Base-by-base conservation (phyloP, 768 basidiomycete genomes). In the Xerocomus potaroensis region DNA sequence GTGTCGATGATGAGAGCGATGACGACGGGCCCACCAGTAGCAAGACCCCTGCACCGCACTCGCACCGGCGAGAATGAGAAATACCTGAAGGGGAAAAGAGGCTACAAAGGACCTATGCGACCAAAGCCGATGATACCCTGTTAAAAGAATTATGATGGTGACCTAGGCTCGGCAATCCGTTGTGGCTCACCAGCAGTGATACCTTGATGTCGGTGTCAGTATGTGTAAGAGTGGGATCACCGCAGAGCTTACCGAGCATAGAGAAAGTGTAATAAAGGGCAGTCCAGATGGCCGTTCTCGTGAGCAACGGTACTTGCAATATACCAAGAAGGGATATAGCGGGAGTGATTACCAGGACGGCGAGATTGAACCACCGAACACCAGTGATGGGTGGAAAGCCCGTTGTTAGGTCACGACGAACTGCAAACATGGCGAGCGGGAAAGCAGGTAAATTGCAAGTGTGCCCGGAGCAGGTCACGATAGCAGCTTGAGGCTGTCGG, bases 1-100 rank as follows among this genome's bases (percentile, higher is more conserved):
- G 68, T 91, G 76, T 52, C 86, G 81, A 62, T 88, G 87, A 61
- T 88, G 87, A 27, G 87, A 86, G 47, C 89, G 82, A 66, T 92
- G 89, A 8, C 84, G 79, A 40, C 84, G 77, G 14, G 84, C 80
- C 89, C 89, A 92, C 87, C 88, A 92, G 60, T 78, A 82, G 67
- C 87, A 87, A 12, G 88, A 91, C 0, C 89, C 89, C 68, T 92
- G 83, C 3, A 90, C 87, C 4, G 88, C 87, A 60, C 88, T 90
- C 26, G 84, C 79, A 8, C 89, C 89, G 3, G 83, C 87, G 37
- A 80, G 70, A 8, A 88, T 74, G 27, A 91, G 74, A 60, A 83
- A 78, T 40, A 81, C 66, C 61, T 87, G 86, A 14, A 92, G 75
- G 23, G 81, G 78, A n/a, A 71, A 63, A 30, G 81, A 79, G 5